A percentile compares a stretch with the other conserved stretches of the same genome.
Evolutionary conservation across 208 protist genomes (phyloP).

Genomic region (Acanthamoeba healyi): DNA sequence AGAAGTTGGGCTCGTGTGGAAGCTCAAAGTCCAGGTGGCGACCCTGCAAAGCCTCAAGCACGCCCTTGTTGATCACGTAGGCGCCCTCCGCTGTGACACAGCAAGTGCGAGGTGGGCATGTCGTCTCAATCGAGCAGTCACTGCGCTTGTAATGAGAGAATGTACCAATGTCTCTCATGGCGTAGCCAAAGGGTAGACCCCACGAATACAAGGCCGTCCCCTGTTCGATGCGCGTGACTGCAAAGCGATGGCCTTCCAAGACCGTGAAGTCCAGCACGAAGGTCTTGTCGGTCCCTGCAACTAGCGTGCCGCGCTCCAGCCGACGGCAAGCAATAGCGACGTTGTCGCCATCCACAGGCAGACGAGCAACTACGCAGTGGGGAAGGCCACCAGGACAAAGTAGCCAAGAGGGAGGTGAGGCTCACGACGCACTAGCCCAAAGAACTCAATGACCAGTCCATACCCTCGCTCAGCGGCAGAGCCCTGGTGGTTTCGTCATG

Average conservation of each 20-base stretch:
- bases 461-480: neutral
- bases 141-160: neutral
- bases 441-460: neutral
- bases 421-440: too few species aligned
- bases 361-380: neutral
- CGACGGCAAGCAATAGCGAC: slow-evolving; percentile 2
- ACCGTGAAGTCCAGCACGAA: slow-evolving; percentile 65
- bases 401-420: too few species aligned
- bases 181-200: slow-evolving; percentile 80
- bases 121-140: neutral
- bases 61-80: slow-evolving; percentile 75
- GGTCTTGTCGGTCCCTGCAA: neutral
- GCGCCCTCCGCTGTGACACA: neutral
- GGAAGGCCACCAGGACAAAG: neutral
- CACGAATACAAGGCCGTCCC: slow-evolving; percentile 75
- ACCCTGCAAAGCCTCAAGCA: slow-evolving; percentile 69
- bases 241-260: slow-evolving; percentile 82
- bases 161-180: slow-evolving; percentile 62
- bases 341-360: slow-evolving; percentile 18
- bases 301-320: neutral
- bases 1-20: slow-evolving; percentile 76
- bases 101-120: neutral
- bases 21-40: slow-evolving; percentile 71
- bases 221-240: neutral
- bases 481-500: neutral